phyloP scores from a whole-genome alignment of 768 basidiomycete species.

The Russula sp. region DNA sequence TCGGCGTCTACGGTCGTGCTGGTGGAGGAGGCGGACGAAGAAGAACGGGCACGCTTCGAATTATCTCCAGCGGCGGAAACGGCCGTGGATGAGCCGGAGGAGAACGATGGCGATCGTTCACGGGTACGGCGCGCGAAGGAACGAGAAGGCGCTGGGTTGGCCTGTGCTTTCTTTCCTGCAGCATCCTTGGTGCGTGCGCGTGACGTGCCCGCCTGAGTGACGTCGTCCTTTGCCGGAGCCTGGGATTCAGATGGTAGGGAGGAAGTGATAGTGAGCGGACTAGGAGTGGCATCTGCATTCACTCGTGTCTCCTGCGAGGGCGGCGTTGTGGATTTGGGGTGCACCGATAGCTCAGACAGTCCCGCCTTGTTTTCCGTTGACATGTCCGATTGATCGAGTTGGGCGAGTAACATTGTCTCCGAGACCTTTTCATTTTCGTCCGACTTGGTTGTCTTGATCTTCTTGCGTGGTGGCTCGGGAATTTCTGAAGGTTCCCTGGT shows the following conservation, averaged over 20 bases:
- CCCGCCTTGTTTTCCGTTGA: conserved; percentile 1
- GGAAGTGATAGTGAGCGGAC: conserved; percentile 17
- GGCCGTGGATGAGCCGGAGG: conserved; percentile 20
- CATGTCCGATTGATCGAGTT: background rate
- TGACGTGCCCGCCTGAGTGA: background rate
- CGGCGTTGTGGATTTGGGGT: background rate
- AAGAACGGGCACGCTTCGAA: conserved; percentile 18
- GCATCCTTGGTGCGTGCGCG: conserved; percentile 9
- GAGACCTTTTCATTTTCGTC: conserved; percentile 4
- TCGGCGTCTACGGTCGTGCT: conserved; percentile 9
- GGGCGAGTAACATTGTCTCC: background rate
- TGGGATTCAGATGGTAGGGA: conserved; percentile 13
- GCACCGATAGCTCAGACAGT: background rate
- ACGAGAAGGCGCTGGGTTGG: conserved; percentile 3
- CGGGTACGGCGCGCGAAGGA: conserved; percentile 8
- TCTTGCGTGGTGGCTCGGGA: conserved; percentile 19
- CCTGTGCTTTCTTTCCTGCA: background rate
- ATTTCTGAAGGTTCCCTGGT: conserved; percentile 12
- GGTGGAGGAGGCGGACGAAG: conserved; percentile 18
- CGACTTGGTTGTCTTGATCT: conserved; percentile 4
- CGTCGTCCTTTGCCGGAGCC: conserved; percentile 4
- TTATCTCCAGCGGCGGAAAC: conserved; percentile 11
- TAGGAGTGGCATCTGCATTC: conserved; percentile 12
- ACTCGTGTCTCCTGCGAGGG: background rate
- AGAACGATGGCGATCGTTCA: conserved; percentile 12